Percentiles rank a stretch among this genome's conserved stretches.
Conservation (phyloP, 768 basidiomycete genomes). For the Russula olivacea region DNA sequence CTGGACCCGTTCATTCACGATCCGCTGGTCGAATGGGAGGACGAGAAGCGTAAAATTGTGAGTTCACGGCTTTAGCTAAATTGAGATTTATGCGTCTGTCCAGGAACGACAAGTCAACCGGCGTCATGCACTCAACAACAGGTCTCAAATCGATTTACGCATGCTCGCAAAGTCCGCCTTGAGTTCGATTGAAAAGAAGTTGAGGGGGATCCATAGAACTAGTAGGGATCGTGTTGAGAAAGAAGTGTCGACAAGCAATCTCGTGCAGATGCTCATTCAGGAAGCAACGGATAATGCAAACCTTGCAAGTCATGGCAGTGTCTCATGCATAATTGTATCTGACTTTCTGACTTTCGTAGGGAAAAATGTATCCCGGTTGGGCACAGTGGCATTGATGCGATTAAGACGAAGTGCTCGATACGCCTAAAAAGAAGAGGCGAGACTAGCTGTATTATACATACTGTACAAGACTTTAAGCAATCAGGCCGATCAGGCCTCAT, state of each 20-base stretch:
- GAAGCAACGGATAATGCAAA: conserved; percentile 75
- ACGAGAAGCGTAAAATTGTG: conserved; percentile 65
- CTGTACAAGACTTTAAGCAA: neutral
- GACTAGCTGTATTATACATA: conserved; percentile 6
- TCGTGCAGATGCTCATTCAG: conserved; percentile 88
- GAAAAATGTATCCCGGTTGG: conserved; percentile 90
- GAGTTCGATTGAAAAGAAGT: conserved; percentile 75
- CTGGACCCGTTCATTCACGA: conserved; percentile 97
- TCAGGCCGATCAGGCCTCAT: neutral
- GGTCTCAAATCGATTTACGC: conserved; percentile 44
- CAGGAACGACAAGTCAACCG: conserved; percentile 25
- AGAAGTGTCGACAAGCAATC: conserved; percentile 67
- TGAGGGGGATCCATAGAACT: conserved; percentile 62
- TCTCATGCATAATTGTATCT: conserved; percentile 13
- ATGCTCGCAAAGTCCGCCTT: conserved; percentile 71
- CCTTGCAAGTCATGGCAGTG: conserved; percentile 42
- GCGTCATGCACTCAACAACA: conserved; percentile 14
- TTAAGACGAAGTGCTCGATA: neutral
- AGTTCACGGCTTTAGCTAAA: conserved; percentile 16
- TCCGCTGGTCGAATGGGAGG: conserved; percentile 93
- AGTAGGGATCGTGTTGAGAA: conserved; percentile 31
- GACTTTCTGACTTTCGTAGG: conserved; percentile 39
- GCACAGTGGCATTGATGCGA: conserved; percentile 61
- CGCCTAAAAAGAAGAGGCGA: neutral
- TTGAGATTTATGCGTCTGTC: neutral